Conservation (phyloP, 1,139 yeast species). For the Blastobotrys capitulatus region DNA sequence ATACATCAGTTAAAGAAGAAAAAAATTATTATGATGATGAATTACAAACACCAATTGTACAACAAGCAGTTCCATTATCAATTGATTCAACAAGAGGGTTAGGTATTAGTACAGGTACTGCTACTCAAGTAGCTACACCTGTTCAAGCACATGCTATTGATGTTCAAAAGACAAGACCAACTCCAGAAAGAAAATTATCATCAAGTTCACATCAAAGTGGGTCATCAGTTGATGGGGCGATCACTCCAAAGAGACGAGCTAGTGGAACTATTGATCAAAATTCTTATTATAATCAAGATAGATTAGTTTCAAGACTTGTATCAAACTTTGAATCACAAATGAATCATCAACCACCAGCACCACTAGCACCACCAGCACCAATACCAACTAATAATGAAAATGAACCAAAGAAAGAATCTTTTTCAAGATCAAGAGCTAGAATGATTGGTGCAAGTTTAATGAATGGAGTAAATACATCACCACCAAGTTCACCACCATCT, state of each 20-base stretch:
- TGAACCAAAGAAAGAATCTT: neutral
- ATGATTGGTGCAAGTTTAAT: slow-evolving; percentile 13
- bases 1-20: neutral
- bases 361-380: neutral
- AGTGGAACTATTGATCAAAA: slow-evolving; percentile 18
- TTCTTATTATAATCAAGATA: slow-evolving; percentile 17
- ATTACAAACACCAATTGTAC: slow-evolving; percentile 10
- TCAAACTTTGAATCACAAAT: slow-evolving; percentile 24
- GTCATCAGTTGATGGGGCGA: neutral
- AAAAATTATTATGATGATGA: slow-evolving; percentile 23
- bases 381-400: neutral
- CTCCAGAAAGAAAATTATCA: slow-evolving; percentile 1
- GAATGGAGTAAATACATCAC: slow-evolving; percentile 13
- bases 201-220: neutral
- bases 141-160: neutral
- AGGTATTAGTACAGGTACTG: slow-evolving; percentile 4
- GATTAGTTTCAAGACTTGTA: slow-evolving; percentile 22
- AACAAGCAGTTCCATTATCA: slow-evolving; percentile 11
- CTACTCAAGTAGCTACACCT: neutral
- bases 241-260: slow-evolving; percentile 9
- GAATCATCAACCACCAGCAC: no score
- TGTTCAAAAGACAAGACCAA: neutral
- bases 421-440: slow-evolving; percentile 13
- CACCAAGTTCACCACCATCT: slow-evolving; percentile 11
- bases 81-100: slow-evolving; percentile 3